Evolutionary conservation across 257 asterid species (phyloP), one percentile per base, ranked within the genome.

Genomic region (Solanum dulcamara): DNA sequence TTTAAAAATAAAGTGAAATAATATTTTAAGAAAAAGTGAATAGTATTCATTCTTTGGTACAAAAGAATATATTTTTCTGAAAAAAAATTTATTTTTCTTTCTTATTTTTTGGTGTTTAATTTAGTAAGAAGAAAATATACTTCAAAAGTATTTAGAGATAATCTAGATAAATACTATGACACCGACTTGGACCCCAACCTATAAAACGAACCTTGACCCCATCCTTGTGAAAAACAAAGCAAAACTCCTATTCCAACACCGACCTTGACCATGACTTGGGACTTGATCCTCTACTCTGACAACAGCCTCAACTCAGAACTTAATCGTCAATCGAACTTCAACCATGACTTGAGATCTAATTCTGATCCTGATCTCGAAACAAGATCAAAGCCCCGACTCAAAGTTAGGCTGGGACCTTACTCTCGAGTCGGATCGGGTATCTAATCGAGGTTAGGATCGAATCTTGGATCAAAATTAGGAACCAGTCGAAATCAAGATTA

Each of bases 371-470:
- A 10, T 59, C 26, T 0, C 0, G 3, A 59, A 26, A 14, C 0
- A 2, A 60, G 18, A 60, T 60, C 1, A 4, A 0, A 26, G 35
- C 1, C 14, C 20, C 18, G 11, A 26, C 1, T 4, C 1, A 3
- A 0, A 60, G 35, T 3, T 8, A 12, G 0, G 15, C 11, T 0
- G 11, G 15, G 3, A 59, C 7, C 67, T 59, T 59, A 1, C n/a
- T n/a, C 17, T 57, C 7, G 3, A 57, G 15, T 24, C 0, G 0
- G 33, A 3, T 24, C 1, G 3, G 1, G 15, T n/a, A 12, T 12
- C 2, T 0, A 24, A 60, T 60, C 4, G 4, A 26, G 20, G 17
- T 60, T 4, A 24, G 0, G 15, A 3, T 59, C 67, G 0, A 59
- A 3, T n/a, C 7, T 60, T 24, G 1, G 4, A 26, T 60, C 2